Evolutionary conservation across 1,284 basidiomycete genomes (phyloP).

Genomic region (Moesziomyces globuligerus): DNA sequence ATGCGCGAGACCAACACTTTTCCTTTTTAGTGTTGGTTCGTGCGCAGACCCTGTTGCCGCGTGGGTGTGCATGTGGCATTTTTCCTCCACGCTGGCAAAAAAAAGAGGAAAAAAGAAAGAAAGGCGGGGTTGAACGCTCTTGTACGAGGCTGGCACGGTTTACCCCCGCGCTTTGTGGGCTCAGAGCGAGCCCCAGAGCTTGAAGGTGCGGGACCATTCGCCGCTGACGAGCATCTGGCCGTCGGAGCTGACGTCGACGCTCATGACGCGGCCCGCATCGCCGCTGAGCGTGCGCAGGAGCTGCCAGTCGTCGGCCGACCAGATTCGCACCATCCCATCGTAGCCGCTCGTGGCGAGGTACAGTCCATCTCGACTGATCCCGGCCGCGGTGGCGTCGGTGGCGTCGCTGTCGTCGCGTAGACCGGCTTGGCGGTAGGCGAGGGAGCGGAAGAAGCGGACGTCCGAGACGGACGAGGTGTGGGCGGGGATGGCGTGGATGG

Average conservation of each 20-base stretch:
- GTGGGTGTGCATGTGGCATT: too few relatives aligned
- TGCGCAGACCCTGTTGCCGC: too few relatives aligned
- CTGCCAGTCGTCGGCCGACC: slow-evolving; percentile 99
- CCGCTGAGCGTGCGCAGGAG: slow-evolving; percentile 86
- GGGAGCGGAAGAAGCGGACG: slow-evolving; percentile 84
- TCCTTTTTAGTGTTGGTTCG: too few relatives aligned
- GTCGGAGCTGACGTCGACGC: slow-evolving; percentile 77
- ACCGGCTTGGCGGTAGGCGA: slow-evolving; percentile 11
- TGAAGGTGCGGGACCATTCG: slow-evolving; percentile 58
- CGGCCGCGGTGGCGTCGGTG: slow-evolving; percentile 7
- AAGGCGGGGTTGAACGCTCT: too few relatives aligned
- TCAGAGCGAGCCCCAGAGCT: slow-evolving; percentile 53
- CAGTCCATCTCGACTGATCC: slow-evolving; percentile 72
- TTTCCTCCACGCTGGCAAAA: too few relatives aligned
- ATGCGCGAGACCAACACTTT: slow-evolving; percentile 27
- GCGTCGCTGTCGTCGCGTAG: slow-evolving; percentile 1
- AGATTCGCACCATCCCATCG: slow-evolving; percentile 92
- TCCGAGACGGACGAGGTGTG: slow-evolving; percentile 95
- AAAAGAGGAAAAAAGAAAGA: too few relatives aligned
- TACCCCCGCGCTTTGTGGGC: too few relatives aligned
- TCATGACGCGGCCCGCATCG: slow-evolving; percentile 98
- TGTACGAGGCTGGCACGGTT: too few relatives aligned
- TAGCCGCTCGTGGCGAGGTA: slow-evolving; percentile 95
- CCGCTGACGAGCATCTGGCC: slow-evolving; percentile 54
- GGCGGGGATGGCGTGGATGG: slow-evolving; percentile 95